Conservation (phyloP, 1,139 yeast species). For the Lodderomyces elongisporus region DNA sequence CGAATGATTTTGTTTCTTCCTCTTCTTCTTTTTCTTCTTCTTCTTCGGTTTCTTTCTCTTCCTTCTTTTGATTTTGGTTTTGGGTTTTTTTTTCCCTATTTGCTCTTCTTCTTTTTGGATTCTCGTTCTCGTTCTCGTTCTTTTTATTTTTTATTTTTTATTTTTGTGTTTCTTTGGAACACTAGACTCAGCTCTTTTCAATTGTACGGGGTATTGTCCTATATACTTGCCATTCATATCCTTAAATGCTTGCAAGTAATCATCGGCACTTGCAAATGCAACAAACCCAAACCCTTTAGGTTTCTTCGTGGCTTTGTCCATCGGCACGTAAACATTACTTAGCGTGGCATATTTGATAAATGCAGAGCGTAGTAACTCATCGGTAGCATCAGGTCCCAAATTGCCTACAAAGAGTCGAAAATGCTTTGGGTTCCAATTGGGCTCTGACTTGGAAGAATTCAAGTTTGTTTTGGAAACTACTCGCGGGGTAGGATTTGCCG, state of each 20-base stretch:
- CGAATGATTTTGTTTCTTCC: too few relatives aligned
- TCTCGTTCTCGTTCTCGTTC: too few relatives aligned
- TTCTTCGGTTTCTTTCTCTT: too few relatives aligned
- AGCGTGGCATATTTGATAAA: slow-evolving; percentile 49
- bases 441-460: slow-evolving; percentile 15
- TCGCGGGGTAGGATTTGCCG: slow-evolving; percentile 1
- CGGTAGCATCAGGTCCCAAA: slow-evolving; percentile 63
- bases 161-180: slow-evolving; percentile 27
- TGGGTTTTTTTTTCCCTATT: neutral
- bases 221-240: slow-evolving; percentile 74
- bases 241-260: slow-evolving; percentile 63
- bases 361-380: slow-evolving; percentile 46
- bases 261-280: slow-evolving; percentile 57
- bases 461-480: neutral
- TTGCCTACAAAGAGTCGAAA: slow-evolving; percentile 74
- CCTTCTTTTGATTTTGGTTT: neutral
- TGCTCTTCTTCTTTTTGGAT: too few relatives aligned
- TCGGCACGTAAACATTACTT: slow-evolving; percentile 52
- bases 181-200: slow-evolving; percentile 60
- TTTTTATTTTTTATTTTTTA: too few relatives aligned
- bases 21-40: too few relatives aligned
- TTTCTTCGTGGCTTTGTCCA: slow-evolving; percentile 37
- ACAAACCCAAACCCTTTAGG: slow-evolving; percentile 71
- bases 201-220: slow-evolving; percentile 68
- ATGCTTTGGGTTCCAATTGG: slow-evolving; percentile 64